Evolutionary conservation across 352 stramenopile species (phyloP).

Genomic region (Globisporangium okanoganense): DNA sequence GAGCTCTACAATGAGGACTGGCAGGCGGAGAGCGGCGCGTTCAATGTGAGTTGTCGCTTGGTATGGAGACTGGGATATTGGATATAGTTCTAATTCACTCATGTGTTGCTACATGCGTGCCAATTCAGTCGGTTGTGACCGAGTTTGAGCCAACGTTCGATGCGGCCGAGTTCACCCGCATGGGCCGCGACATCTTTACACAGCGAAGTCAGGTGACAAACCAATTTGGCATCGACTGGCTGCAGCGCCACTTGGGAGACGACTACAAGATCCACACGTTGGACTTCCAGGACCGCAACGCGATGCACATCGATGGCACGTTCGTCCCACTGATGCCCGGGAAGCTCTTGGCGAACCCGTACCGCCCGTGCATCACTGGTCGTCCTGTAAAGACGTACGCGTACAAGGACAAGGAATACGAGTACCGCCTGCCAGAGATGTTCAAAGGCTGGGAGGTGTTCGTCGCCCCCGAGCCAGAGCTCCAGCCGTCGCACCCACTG

Average conservation of each 20-base stretch:
- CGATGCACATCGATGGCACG: conserved; percentile 90
- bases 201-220: conserved; percentile 91
- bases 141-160: conserved; percentile 90
- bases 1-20: conserved; percentile 88
- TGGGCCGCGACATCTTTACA: conserved; percentile 89
- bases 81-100: background rate
- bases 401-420: conserved; percentile 87
- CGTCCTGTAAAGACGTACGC: conserved; percentile 82
- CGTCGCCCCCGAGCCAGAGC: conserved; percentile 77
- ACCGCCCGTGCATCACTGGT: conserved; percentile 84
- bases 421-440: conserved; percentile 88
- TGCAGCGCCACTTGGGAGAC: conserved; percentile 81
- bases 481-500: conserved; percentile 73
- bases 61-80: too few species aligned
- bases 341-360: conserved; percentile 86
- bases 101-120: background rate
- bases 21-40: conserved; percentile 67
- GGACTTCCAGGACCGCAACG: conserved; percentile 89
- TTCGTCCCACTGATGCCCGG: conserved; percentile 85
- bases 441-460: conserved; percentile 92
- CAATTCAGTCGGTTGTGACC: conserved; percentile 77
- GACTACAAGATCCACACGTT: conserved; percentile 86
- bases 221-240: conserved; percentile 89
- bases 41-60: conserved; percentile 44
- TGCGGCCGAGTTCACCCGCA: conserved; percentile 87